Base-by-base conservation (phyloP, 1,139 yeast genomes). In the Candida dubliniensis region DNA sequence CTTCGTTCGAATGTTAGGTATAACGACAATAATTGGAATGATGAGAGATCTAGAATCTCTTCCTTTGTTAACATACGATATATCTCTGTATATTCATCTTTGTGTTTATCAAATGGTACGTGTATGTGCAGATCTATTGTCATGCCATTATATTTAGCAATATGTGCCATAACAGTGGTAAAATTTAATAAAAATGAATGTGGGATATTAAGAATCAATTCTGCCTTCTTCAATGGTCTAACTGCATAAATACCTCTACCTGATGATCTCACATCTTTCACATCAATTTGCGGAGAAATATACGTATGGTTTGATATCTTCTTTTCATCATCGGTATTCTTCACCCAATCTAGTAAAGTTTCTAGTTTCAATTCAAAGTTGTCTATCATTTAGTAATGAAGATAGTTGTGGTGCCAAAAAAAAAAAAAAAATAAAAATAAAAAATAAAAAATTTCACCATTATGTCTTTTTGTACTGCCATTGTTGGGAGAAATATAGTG, bases 191-290 rank as follows among this genome's bases (percentile, higher is more conserved):
- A 74, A 53, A 71, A 79, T 0, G 76, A 63, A 36, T 77, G 81
- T 1, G 89, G 85, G 14, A 87, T 76, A 39, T 75, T 69, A 18
- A 85, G 66, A 29, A 87, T 57, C 15, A 64, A 60, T 45, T 79
- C 80, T 38, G 74, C 66, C 8, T 57, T 53, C 12, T 52, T 52
- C 29, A 87, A 58, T 4, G 44, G 40, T 0, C 59, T 60, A 9
- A 8, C 27, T 4, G 82, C 77, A 36, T 73, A 67, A 30, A 88
- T 73, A 50, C 90, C 88, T 61, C 91, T 74, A 26, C 96, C 96
- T 31, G 79, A 74, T 9, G 63, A 57, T 8, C 48, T 46, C 31
- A 52, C 56, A 33, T 62, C 62, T 29, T 53, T 52, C n/a, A 70
- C 67, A 8, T 49, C 54, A 15, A 68, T 51, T 41, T 61, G 63